phyloP scores from a whole-genome alignment of 192 early-diverging fungal species.

The Helicostylum pulchrum region DNA sequence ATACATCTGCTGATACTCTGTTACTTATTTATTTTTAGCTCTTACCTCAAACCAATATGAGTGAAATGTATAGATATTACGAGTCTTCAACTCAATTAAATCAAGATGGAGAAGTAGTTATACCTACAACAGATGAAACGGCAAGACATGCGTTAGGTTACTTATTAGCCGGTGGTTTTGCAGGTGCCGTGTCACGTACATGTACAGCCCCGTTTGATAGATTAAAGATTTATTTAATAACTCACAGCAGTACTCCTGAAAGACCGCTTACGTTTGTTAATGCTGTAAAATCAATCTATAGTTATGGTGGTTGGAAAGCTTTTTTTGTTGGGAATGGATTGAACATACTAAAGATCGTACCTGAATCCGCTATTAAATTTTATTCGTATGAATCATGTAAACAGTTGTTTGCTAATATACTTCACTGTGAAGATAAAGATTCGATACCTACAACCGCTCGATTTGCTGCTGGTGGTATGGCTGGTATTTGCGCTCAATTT shows the following conservation, averaged over 20 bases:
- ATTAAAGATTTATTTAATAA: constrained; percentile 57
- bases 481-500: constrained; percentile 67
- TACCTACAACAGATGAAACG: constrained; percentile 46
- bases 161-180: constrained; percentile 65
- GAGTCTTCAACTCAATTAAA: constrained; percentile 55
- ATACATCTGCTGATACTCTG: neutral
- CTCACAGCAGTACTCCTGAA: constrained; percentile 19
- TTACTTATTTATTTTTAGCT: constrained; percentile 33
- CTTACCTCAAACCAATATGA: constrained; percentile 55
- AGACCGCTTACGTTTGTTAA: constrained; percentile 14
- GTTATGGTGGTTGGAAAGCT: constrained; percentile 57
- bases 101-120: constrained; percentile 63
- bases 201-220: constrained; percentile 73
- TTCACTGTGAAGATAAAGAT: constrained; percentile 32
- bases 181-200: constrained; percentile 68
- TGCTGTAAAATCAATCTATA: constrained; percentile 54
- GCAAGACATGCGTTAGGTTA: constrained; percentile 51
- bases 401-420: constrained; percentile 34
- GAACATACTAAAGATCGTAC: constrained; percentile 73
- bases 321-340: constrained; percentile 80
- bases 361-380: constrained; percentile 75
- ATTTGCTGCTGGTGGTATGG: constrained; percentile 69
- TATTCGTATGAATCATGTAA: constrained; percentile 66
- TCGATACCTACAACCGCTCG: constrained; percentile 38
- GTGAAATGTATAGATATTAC: constrained; percentile 61